These are phyloP conservation scores for Apiotrichum porosum DNA, from an alignment of 1,284 basidiomycete genomes.

Conservation along the genomic window DNA sequence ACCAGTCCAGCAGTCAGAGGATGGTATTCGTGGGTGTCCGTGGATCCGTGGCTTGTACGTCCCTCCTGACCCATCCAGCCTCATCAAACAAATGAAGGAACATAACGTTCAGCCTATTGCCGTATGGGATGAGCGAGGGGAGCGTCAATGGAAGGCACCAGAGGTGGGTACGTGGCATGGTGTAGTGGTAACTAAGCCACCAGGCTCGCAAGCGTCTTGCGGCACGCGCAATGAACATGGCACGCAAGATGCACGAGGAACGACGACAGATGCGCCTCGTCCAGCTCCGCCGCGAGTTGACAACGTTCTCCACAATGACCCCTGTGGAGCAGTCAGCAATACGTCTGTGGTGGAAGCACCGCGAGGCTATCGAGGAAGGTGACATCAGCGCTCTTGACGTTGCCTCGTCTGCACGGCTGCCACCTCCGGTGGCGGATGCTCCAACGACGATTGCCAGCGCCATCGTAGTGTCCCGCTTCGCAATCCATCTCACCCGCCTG, in stretches of 20 bases:
- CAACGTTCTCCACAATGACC: slow-evolving; percentile 5
- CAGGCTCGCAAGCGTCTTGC: slow-evolving; percentile 20
- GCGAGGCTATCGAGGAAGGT: no score
- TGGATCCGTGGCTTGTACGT: background rate
- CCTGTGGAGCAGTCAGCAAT: slow-evolving; percentile 17
- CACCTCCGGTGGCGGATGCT: background rate
- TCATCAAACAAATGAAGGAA: slow-evolving; percentile 38
- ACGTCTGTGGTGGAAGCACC: slow-evolving; percentile 10
- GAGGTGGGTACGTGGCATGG: slow-evolving; percentile 28
- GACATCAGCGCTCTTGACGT: no score
- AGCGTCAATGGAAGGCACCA: slow-evolving; percentile 44
- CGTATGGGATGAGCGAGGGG: slow-evolving; percentile 44
- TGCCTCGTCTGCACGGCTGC: no score
- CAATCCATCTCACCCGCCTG: slow-evolving; percentile 1
- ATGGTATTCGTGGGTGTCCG: slow-evolving; percentile 48
- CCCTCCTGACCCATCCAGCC: slow-evolving; percentile 12
- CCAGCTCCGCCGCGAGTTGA: slow-evolving; percentile 7
- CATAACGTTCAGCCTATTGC: slow-evolving; percentile 39
- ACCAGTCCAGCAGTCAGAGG: slow-evolving; percentile 33
- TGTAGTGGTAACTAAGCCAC: background rate
- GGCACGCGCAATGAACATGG: slow-evolving; percentile 21
- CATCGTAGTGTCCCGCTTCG: background rate
- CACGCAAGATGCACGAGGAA: slow-evolving; percentile 37
- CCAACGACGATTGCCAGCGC: background rate
- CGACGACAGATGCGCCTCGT: slow-evolving; percentile 21